Base-by-base conservation (phyloP, 1,284 basidiomycete genomes). In the Polyporus tsugae region DNA sequence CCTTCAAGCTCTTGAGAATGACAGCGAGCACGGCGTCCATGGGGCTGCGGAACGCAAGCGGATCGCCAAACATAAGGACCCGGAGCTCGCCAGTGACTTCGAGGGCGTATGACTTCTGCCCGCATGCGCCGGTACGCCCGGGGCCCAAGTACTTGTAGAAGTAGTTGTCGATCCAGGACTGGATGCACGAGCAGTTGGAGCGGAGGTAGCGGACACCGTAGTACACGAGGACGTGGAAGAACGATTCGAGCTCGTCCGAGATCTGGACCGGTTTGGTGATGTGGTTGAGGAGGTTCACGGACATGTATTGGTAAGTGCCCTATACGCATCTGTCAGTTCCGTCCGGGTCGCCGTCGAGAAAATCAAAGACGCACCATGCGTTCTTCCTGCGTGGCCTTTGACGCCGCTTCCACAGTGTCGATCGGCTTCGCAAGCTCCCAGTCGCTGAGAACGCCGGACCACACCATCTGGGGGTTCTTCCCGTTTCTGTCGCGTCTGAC, bases 291-390 rank as follows among this genome's bases (percentile, higher is more conserved):
- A 57, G n/a, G 2, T 41, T 55, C 5, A 63, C 62, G 0, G 70
- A 70, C 66, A 66, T 68, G 39, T 66, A 70, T 33, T 68, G 69
- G 58, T 64, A 70, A 2, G 69, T 70, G 25, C 66, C 69, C 69
- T 70, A 53, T 25, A 36, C 4, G 13, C 35, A 0, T 25, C 0
- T n/a, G 25, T 19, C 3, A 53, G 41, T 57, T 44, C 22, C 6
- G 6, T 33, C 17, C 13, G 13, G 39, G 11, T 6, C 6, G 19
- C n/a, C 13, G 35, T 5, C 1, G 58, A n/a, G 33, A 7, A 11
- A 33, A 6, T 17, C 7, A 9, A 19, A 10, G 3, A 58, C 65
- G 0, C 15, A 70, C 69, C 57, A 61, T 65, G 17, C 63, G 55
- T 17, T 69, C 60, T 2, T 60, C 60, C 22, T 67, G 68, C 5